Percentiles rank a stretch among this genome's conserved stretches.
Conservation (phyloP, 2,329 filamentous ascomycete species). For the Raffaelea ambrosiae region DNA sequence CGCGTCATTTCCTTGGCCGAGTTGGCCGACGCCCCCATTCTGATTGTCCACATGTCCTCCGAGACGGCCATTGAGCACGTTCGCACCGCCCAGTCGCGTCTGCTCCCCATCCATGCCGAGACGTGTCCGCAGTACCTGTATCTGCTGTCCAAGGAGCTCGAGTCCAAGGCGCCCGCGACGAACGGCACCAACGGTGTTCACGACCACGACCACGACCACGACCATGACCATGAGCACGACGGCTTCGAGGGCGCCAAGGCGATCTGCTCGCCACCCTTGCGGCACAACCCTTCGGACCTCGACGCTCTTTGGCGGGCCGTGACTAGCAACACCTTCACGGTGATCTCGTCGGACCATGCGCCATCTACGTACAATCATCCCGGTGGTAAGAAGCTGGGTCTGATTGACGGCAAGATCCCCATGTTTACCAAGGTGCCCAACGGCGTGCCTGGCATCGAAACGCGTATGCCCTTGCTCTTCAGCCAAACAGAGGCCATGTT, state of each 20-base stretch:
- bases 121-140: slow-evolving; percentile 52
- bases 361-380: slow-evolving; percentile 38
- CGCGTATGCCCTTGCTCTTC: slow-evolving; percentile 39
- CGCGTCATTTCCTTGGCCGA: slow-evolving; percentile 38
- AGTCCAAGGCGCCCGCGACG: background rate
- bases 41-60: slow-evolving; percentile 45
- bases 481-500: slow-evolving; percentile 14
- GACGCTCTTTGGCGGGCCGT: slow-evolving; percentile 43
- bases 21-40: slow-evolving; percentile 39
- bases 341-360: slow-evolving; percentile 40
- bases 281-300: slow-evolving; percentile 31
- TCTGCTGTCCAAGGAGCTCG: slow-evolving; percentile 29
- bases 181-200: background rate
- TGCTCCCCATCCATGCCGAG: slow-evolving; percentile 45
- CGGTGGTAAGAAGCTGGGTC: slow-evolving; percentile 15
- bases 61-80: slow-evolving; percentile 38
- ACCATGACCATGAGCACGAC: background rate
- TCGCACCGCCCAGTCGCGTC: slow-evolving; percentile 36
- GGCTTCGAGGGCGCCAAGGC: slow-evolving; percentile 33
- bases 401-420: slow-evolving; percentile 2
- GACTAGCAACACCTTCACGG: slow-evolving; percentile 45
- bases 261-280: slow-evolving; percentile 43
- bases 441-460: slow-evolving; percentile 49
- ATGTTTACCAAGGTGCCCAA: slow-evolving; percentile 47
- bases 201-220: slow-evolving; percentile 15